A percentile compares a stretch with the other conserved stretches of the same genome.
These are phyloP conservation scores for Leccinellum albellum DNA, from an alignment of 768 basidiomycete genomes.

Conservation along the genomic window DNA sequence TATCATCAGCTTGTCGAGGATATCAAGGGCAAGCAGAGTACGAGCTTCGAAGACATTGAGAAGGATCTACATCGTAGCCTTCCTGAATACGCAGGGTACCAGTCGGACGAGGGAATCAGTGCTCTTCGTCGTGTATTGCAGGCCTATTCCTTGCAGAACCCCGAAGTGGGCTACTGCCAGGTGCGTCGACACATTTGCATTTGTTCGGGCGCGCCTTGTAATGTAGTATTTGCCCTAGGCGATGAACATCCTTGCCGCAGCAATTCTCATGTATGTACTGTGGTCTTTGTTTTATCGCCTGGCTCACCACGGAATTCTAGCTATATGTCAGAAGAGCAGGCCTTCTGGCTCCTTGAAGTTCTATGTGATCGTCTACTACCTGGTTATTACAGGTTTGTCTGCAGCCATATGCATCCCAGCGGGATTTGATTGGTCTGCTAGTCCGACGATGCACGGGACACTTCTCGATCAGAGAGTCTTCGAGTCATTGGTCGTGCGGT, in stretches of 20 bases:
- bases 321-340: conserved; percentile 98
- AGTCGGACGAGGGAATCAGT: conserved; percentile 80
- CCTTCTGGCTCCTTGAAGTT: conserved; percentile 95
- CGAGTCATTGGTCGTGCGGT: conserved; percentile 85
- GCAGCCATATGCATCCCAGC: not conserved
- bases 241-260: conserved; percentile 96
- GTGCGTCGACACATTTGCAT: conserved; percentile 33
- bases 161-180: conserved; percentile 93
- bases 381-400: conserved; percentile 87
- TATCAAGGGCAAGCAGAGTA: conserved; percentile 72
- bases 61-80: conserved; percentile 95
- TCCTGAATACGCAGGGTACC: conserved; percentile 96
- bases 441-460: conserved; percentile 98
- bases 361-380: conserved; percentile 92
- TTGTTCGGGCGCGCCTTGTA: not conserved
- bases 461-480: conserved; percentile 98
- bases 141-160: conserved; percentile 94
- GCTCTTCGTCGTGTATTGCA: conserved; percentile 87
- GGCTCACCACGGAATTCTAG: conserved; percentile 38
- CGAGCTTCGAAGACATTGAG: conserved; percentile 97
- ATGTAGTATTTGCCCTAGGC: conserved; percentile 47
- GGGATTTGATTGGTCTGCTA: conserved; percentile 28
- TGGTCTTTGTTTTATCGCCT: not conserved
- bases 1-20: conserved; percentile 75
- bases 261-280: conserved; percentile 76